Evolutionary conservation across 2,329 filamentous ascomycete genomes (phyloP).

Genomic region (Pseudocercospora cruenta): DNA sequence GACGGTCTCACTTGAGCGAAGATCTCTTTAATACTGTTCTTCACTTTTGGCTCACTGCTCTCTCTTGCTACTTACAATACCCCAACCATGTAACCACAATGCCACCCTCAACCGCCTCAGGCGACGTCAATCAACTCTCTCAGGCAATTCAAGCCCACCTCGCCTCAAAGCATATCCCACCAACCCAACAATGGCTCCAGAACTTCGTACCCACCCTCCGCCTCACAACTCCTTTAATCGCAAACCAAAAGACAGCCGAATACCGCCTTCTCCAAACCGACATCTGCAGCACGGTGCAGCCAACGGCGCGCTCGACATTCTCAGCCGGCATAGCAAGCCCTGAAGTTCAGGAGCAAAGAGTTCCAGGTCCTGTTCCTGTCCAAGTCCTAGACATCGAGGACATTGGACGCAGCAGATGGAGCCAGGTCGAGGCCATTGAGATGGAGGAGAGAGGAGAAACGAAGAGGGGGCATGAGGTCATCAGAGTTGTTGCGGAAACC

Average conservation of each 20-base stretch:
- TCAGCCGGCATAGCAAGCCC: constrained; percentile 62
- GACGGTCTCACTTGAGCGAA: too few relatives aligned
- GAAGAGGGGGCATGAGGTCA: constrained; percentile 76
- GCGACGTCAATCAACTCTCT: constrained; percentile 1
- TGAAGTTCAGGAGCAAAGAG: constrained; percentile 56
- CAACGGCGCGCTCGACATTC: constrained; percentile 52
- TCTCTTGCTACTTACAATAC: too few relatives aligned
- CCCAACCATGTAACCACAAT: constrained; percentile 22
- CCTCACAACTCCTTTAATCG: constrained; percentile 65
- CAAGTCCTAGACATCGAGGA: constrained; percentile 89
- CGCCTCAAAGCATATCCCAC: constrained; percentile 49
- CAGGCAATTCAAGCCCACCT: constrained; percentile 22
- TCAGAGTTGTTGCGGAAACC: constrained; percentile 67
- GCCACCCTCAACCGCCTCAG: constrained; percentile 12
- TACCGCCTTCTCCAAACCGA: constrained; percentile 80
- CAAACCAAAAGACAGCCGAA: constrained; percentile 76
- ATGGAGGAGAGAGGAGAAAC: constrained; percentile 72
- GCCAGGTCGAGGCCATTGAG: constrained; percentile 82
- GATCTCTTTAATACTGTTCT: too few relatives aligned
- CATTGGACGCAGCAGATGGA: constrained; percentile 77
- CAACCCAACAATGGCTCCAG: constrained; percentile 65
- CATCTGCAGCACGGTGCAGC: constrained; percentile 63
- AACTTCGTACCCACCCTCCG: constrained; percentile 61
- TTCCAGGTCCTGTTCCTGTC: constrained; percentile 68
- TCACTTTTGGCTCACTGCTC: too few relatives aligned